Evolutionary conservation across 140 eudicot species (phyloP), one percentile per base, ranked within the genome.

Genomic region (Flaveria floridana): DNA sequence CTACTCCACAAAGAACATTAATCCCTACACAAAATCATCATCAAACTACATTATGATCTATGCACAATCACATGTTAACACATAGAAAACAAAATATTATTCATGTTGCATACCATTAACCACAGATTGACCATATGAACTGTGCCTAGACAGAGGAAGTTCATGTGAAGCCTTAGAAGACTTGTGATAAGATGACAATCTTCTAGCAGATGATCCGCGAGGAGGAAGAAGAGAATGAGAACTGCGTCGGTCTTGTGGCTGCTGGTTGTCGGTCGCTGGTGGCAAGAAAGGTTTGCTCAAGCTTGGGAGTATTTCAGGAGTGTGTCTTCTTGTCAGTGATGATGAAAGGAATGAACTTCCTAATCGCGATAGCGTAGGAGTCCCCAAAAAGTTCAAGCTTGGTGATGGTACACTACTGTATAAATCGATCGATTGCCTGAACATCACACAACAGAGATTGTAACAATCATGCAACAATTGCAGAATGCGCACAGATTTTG

Each of bases 1-100:
- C 97, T 10, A 94, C 99, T 81, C 99, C 99, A 85, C 99, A 94
- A 41, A 94, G 86, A 71, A 94, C 97, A 79, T 94, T 94, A 75
- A 90, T 79, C 39, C 99, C 99, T 94, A 84, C 62, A 73, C 63
- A 59, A 30, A 62, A 62, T 41, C 62, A 81, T 52, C 71, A 65
- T 8, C 12, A 11, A 4, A 16, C 1, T 16, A 8, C 15, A 4
- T 23, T 47, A 9, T 41, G 10, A 73, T 56, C 10, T 44, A 73
- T 21, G 18, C n/a, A 62, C 41, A 47, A 62, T 42, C 68, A 47
- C 30, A 67, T 52, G 34, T 16, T 58, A 25, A 72, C 26, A 8
- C 30, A 28, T 2, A 19, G 61, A 71, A 44, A 26, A 44, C 53
- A 58, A 6, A 18, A 13, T 2, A 34, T 30, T 70, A 65, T 50